Evolutionary conservation across 176 grass and related monocot species (phyloP), one percentile per base, ranked within the genome.

Genomic region (Neostapfia colusana): DNA sequence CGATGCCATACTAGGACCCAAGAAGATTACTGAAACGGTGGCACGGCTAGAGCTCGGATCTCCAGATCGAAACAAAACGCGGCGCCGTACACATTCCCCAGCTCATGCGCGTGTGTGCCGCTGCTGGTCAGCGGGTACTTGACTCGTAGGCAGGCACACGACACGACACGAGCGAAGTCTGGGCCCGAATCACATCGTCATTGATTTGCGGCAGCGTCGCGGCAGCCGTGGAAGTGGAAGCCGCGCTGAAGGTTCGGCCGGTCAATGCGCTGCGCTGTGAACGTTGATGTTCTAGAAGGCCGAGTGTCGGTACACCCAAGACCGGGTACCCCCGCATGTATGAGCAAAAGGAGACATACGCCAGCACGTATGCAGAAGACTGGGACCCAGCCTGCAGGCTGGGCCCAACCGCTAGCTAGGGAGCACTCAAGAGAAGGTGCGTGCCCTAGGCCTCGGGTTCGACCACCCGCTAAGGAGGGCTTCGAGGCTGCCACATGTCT

Each of bases 11-110:
- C n/a, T n/a, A n/a, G n/a, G n/a, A n/a, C n/a, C n/a, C n/a, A n/a
- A n/a, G n/a, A 31, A 31, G 2, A 31, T 31, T 31, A 31, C 31
- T 31, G 3, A 31, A 40, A 40, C 39, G 39, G 39, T 38, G 14
- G 61, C 27, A 67, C 83, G 74, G 60, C 76, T 85, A 70, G 77
- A 75, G 43, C 62, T 28, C 69, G 59, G 60, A 79, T 79, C 69
- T 74, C 13, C 12, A 13, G 16, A 0, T 1, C 34, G 8, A 37
- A 63, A 84, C 25, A 42, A 34, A 69, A 20, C 55, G 6, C 12
- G 27, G 3, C 59, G n/a, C 10, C 4, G 57, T 55, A n/a, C 78
- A 44, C 43, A 75, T 75, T n/a, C 80, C 70, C 5, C 17, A 15
- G 54, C 71, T 62, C 63, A 53, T 78, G 70, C 64, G 31, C 3